phyloP scores from a whole-genome alignment of 306 rosid species.

The Vigna mungo region DNA sequence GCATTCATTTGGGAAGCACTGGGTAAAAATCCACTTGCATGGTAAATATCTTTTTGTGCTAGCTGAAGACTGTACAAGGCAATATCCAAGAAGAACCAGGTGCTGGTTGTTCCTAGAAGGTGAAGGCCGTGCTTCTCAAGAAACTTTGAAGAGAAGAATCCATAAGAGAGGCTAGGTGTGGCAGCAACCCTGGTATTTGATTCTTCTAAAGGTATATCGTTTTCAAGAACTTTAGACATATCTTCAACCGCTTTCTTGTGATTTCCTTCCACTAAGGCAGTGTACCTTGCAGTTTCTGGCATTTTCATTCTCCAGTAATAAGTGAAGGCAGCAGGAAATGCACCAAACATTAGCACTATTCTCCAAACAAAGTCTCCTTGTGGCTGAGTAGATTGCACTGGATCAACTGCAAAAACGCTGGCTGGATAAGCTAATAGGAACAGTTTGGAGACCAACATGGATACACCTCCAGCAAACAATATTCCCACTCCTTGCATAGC shows the following conservation, averaged over 20 bases:
- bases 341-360: slow-evolving; percentile 73
- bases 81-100: slow-evolving; percentile 77
- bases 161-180: slow-evolving; percentile 43
- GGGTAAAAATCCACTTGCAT: slow-evolving; percentile 64
- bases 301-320: slow-evolving; percentile 65
- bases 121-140: slow-evolving; percentile 57
- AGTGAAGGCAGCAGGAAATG: slow-evolving; percentile 61
- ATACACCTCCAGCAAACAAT: slow-evolving; percentile 61
- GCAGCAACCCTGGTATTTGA: slow-evolving; percentile 20
- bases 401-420: slow-evolving; percentile 19
- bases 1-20: slow-evolving; percentile 63
- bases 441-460: slow-evolving; percentile 52
- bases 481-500: slow-evolving; percentile 87
- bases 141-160: slow-evolving; percentile 60
- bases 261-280: slow-evolving; percentile 70
- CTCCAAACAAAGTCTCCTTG: slow-evolving; percentile 71
- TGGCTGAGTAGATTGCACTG: slow-evolving; percentile 51
- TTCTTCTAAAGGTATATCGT: slow-evolving; percentile 28
- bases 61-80: slow-evolving; percentile 71
- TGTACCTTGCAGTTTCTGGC: slow-evolving; percentile 77
- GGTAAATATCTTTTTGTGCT: slow-evolving; percentile 70
- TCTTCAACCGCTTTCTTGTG: slow-evolving; percentile 54
- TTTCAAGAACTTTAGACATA: slow-evolving; percentile 66
- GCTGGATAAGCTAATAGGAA: slow-evolving; percentile 48
- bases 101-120: slow-evolving; percentile 64